Base-by-base conservation (phyloP, 2,329 filamentous ascomycete species). In the Aspergillus sp. region DNA sequence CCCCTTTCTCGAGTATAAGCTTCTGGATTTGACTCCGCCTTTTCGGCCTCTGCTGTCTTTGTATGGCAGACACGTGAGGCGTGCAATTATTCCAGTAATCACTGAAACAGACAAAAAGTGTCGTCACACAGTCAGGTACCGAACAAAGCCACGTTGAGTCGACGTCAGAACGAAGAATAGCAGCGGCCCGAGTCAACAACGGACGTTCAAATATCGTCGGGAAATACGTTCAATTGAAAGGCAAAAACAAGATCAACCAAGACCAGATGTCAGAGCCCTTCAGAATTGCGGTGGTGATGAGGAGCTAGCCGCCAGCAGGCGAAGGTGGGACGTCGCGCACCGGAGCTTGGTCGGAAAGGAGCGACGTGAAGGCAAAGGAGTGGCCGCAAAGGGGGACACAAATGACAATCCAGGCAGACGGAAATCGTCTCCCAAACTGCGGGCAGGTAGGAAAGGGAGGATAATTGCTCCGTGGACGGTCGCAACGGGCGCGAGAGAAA, bases 1-100 rank as follows among this genome's bases (percentile, higher is more conserved):
- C 68, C 74, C 53, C 75, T 81, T 59, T 67, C 58, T 47, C 63
- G 55, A 59, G 58, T 63, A 45, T 65, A 66, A 48, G 81, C 64
- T 56, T 74, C 68, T 53, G 69, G 9, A 76, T 75, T 83, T 86
- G 41, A 77, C 79, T 63, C 78, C 78, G 58, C 78, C 71, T 68
- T 77, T 80, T 68, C 83, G 81, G 65, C 83, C 81, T 77, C 86
- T 86, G 60, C 71, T 79, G 66, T 87, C 83, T 57, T 83, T 80
- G n/a, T 38, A 41, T 43, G n/a, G 32, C 32, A 39, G 24, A 9
- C n/a, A 13, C 18, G 15, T 5, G 7, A 7, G 8, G 15, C 12
- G 12, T 7, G 32, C 15, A 36, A 17, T 38, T 53, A 5, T 38
- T 24, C 32, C 9, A 38, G 42, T 13, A 30, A 26, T 15, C 5